Percentiles rank a stretch among this genome's conserved stretches.
Evolutionary conservation across 73 alveolate species (phyloP).

Genomic region (Durusdinium trenchii): DNA sequence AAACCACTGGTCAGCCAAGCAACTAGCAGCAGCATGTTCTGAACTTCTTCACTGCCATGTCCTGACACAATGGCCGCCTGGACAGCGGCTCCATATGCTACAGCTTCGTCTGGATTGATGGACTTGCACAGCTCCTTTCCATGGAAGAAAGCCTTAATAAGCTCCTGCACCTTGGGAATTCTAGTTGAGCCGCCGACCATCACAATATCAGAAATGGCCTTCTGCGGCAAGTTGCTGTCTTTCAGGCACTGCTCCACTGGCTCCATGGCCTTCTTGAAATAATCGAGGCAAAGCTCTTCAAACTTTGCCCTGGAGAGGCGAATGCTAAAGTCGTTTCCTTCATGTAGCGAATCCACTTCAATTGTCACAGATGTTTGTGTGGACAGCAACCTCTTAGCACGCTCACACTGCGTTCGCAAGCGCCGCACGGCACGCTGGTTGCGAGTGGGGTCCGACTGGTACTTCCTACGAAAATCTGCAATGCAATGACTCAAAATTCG

Average conservation of each 20-base stretch:
- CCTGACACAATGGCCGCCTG: constrained; percentile 99
- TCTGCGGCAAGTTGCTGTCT: constrained; percentile 94
- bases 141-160: constrained; percentile 97
- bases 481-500: constrained; percentile 92
- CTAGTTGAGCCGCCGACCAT: constrained; percentile 98
- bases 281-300: constrained; percentile 97
- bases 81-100: constrained; percentile 99
- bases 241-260: constrained; percentile 97
- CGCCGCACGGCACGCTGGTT: constrained; percentile 98
- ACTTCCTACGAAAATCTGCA: constrained; percentile 96
- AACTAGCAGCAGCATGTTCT: constrained; percentile 97
- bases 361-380: constrained; percentile 98
- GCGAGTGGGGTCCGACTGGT: constrained; percentile 97
- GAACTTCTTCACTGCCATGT: constrained; percentile 98
- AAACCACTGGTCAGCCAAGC: neutral
- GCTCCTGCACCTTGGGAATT: constrained; percentile 99
- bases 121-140: constrained; percentile 98
- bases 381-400: constrained; percentile 99
- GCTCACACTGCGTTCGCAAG: constrained; percentile 99
- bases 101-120: constrained; percentile 99
- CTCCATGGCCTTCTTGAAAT: constrained; percentile 97
- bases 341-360: constrained; percentile 98
- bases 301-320: constrained; percentile 98
- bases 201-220: constrained; percentile 82
- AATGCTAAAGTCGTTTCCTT: constrained; percentile 97